Conservation (phyloP, 1,139 yeast genomes). For the Debaryomyces singareniensis region DNA sequence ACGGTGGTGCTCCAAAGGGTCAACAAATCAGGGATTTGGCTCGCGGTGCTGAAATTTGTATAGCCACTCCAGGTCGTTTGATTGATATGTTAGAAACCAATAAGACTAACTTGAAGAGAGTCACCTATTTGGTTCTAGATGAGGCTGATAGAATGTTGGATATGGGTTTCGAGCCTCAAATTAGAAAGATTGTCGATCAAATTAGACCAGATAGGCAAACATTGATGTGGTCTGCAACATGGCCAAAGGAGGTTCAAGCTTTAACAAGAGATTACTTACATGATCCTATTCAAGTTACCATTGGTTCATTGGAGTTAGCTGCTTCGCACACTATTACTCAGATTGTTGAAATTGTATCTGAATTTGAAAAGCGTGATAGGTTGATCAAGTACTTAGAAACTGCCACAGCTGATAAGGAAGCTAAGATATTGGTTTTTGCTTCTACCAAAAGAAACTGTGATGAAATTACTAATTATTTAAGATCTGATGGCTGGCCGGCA, state of each 20-base stretch:
- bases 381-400: conserved; percentile 76
- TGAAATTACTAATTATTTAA: conserved; percentile 82
- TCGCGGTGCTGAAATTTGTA: conserved; percentile 91
- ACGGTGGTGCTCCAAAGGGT: conserved; percentile 99
- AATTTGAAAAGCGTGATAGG: conserved; percentile 90
- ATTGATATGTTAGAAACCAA: conserved; percentile 95
- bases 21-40: conserved; percentile 93
- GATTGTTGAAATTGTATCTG: conserved; percentile 83
- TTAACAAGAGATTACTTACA: conserved; percentile 85
- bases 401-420: conserved; percentile 71
- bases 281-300: conserved; percentile 92
- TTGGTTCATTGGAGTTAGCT: conserved; percentile 92
- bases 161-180: conserved; percentile 97
- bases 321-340: conserved; percentile 97
- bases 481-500: conserved; percentile 99
- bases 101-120: conserved; percentile 92
- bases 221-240: conserved; percentile 98
- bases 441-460: conserved; percentile 98
- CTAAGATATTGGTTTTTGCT: conserved; percentile 82
- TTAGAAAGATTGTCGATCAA: conserved; percentile 90
- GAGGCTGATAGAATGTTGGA: conserved; percentile 97
- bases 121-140: conserved; percentile 92
- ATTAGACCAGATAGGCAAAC: conserved; percentile 98
- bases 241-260: conserved; percentile 97
- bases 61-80: conserved; percentile 98